A percentile compares a stretch with the other conserved stretches of the same genome.
Evolutionary conservation across 306 rosid genomes (phyloP).

Genomic region (Canavalia ensiformis): DNA sequence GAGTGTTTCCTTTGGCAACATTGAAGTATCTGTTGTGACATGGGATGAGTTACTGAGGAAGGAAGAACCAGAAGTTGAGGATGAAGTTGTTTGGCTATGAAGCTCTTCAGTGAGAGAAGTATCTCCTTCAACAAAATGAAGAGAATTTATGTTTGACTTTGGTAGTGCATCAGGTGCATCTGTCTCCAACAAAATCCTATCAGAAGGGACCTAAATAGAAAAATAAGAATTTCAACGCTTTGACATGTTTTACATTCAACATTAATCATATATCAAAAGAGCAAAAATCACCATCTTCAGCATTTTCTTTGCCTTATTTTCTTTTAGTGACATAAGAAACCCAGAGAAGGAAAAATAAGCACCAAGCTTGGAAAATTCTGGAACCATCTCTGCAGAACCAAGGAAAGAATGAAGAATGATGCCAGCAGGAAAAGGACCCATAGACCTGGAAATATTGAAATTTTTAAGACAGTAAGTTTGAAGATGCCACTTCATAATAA

Average conservation of each 20-base stretch:
- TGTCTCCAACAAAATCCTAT: constrained; percentile 87
- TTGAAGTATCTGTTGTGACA: constrained; percentile 49
- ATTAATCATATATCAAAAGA: constrained; percentile 16
- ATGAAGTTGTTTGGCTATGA: constrained; percentile 37
- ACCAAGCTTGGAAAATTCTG: constrained; percentile 84
- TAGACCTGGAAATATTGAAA: constrained; percentile 59
- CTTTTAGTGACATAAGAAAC: constrained; percentile 79
- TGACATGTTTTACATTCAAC: neutral
- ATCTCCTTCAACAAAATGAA: constrained; percentile 75
- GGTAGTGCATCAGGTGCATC: constrained; percentile 98
- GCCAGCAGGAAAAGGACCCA: constrained; percentile 96
- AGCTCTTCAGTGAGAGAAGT: constrained; percentile 55
- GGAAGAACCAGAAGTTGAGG: constrained; percentile 45
- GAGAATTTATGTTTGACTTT: constrained; percentile 56
- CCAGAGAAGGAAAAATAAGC: constrained; percentile 93
- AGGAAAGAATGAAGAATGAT: constrained; percentile 89
- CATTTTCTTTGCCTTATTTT: constrained; percentile 83
- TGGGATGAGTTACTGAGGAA: constrained; percentile 29
- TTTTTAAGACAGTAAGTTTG: constrained; percentile 10
- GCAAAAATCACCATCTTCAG: constrained; percentile 66
- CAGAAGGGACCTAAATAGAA: constrained; percentile 71
- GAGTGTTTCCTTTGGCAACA: constrained; percentile 68
- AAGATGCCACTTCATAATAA: constrained; percentile 21
- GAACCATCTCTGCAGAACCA: constrained; percentile 96
- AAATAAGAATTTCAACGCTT: constrained; percentile 40